Evolutionary conservation across 2,329 filamentous ascomycete species (phyloP).

Genomic region (Catunica adiposa): DNA sequence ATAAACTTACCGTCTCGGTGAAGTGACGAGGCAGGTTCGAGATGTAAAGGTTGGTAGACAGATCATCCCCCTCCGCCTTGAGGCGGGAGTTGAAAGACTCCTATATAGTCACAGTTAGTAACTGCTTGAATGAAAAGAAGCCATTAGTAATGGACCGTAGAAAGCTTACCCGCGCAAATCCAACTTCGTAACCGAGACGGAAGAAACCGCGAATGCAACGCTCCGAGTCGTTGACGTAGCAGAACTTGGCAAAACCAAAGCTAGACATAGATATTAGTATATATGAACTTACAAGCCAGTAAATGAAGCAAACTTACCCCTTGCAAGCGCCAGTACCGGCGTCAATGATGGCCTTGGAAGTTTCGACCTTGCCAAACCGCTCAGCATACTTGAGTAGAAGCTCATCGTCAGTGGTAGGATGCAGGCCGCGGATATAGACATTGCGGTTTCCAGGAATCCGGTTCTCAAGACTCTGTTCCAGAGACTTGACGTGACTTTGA

Average conservation of each 20-base stretch:
- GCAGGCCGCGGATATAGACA: constrained; percentile 92
- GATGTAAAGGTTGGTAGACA: constrained; percentile 91
- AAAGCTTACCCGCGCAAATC: constrained; percentile 67
- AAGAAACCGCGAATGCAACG: constrained; percentile 94
- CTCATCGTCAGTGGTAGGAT: constrained; percentile 88
- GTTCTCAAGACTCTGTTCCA: constrained; percentile 90
- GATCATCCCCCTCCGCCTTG: constrained; percentile 81
- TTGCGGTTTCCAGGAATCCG: constrained; percentile 84
- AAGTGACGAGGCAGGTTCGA: constrained; percentile 88
- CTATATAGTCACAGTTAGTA: constrained; percentile 26
- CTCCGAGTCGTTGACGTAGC: constrained; percentile 72
- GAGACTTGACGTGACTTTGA: constrained; percentile 68
- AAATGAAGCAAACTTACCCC: constrained; percentile 47
- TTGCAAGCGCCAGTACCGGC: constrained; percentile 87
- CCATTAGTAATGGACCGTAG: background rate
- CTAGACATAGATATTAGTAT: constrained; percentile 33
- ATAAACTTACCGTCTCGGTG: constrained; percentile 64
- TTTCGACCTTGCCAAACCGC: constrained; percentile 86
- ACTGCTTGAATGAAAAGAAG: background rate
- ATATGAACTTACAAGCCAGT: background rate
- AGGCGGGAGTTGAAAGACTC: constrained; percentile 97
- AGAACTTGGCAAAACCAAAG: constrained; percentile 95
- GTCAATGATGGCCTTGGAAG: constrained; percentile 97
- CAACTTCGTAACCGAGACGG: constrained; percentile 88
- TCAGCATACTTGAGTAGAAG: constrained; percentile 66